A percentile compares a stretch with the other conserved stretches of the same genome.
These are phyloP conservation scores for Aspergillus ruber DNA, from an alignment of 2,329 filamentous ascomycete genomes.

Conservation along the genomic window DNA sequence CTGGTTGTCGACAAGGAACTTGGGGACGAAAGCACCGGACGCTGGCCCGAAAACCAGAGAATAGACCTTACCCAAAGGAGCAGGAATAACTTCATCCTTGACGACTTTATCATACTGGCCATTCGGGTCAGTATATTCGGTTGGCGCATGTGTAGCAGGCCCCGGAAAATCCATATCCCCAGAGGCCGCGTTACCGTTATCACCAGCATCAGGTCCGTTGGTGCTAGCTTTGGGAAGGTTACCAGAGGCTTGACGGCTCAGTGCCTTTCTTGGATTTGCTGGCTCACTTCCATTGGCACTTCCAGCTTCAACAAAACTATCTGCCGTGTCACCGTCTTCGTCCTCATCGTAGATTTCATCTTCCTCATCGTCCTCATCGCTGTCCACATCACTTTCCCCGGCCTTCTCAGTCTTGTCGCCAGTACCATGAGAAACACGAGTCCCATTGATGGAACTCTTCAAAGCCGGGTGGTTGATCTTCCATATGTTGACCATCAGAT, in stretches of 20 bases:
- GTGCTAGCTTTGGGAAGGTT: conserved; percentile 27
- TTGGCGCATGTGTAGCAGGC: conserved; percentile 71
- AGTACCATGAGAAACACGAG: conserved; percentile 69
- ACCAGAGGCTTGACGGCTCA: conserved; percentile 66
- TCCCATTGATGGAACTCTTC: conserved; percentile 84
- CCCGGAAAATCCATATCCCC: conserved; percentile 67
- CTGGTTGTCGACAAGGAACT: conserved; percentile 79
- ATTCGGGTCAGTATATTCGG: conserved; percentile 72
- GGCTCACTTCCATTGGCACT: conserved; percentile 51
- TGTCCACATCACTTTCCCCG: conserved; percentile 63
- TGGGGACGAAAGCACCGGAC: conserved; percentile 75
- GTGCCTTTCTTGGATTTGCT: conserved; percentile 43
- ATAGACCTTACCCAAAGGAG: conserved; percentile 88
- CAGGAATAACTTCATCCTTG: conserved; percentile 78
- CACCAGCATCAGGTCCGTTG: conserved; percentile 32
- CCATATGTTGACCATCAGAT: conserved; percentile 96
- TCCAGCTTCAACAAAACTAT: conserved; percentile 52
- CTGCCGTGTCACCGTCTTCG: conserved; percentile 48
- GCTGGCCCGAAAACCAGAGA: conserved; percentile 76
- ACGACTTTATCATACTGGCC: conserved; percentile 79
- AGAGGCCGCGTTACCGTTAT: conserved; percentile 43
- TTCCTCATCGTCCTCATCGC: conserved; percentile 71
- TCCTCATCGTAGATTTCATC: conserved; percentile 54
- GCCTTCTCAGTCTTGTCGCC: conserved; percentile 87
- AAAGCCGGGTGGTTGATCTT: conserved; percentile 90